phyloP scores from a whole-genome alignment of 257 asterid genomes.

The Primulina tabacum region DNA sequence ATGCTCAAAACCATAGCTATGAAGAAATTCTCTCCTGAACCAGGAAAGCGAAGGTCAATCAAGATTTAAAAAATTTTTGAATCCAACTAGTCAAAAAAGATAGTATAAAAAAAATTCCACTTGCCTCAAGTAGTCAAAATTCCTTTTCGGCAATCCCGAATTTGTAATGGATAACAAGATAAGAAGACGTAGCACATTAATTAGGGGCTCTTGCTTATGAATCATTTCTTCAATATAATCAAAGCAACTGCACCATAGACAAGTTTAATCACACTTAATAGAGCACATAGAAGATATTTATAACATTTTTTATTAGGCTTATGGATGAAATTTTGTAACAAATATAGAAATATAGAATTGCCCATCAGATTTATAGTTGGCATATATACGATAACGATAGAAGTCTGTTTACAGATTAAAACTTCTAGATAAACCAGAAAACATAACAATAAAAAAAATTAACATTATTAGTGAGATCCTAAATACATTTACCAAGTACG shows the following conservation, averaged over 20 bases:
- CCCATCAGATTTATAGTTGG: too few relatives aligned
- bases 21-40: conserved; percentile 90
- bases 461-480: neutral
- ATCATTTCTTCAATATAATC: conserved; percentile 94
- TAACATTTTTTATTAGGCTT: neutral
- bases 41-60: conserved; percentile 23
- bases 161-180: conserved; percentile 82
- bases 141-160: conserved; percentile 82
- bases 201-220: conserved; percentile 88
- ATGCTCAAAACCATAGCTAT: conserved; percentile 97
- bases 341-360: too few relatives aligned
- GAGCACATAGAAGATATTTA: conserved; percentile 7
- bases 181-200: conserved; percentile 73
- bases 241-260: conserved; percentile 63
- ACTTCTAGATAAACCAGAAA: neutral
- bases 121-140: conserved; percentile 88
- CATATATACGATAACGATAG: too few relatives aligned
- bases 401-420: neutral
- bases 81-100: neutral
- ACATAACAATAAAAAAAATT: neutral
- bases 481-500: neutral
- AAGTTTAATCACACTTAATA: conserved; percentile 20
- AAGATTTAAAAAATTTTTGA: neutral
- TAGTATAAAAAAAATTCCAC: conserved; percentile 23
- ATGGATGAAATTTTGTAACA: conserved; percentile 1